These are phyloP conservation scores for Fomitiporia mediterranea DNA, from an alignment of 1,284 basidiomycete species.

Conservation along the genomic window DNA sequence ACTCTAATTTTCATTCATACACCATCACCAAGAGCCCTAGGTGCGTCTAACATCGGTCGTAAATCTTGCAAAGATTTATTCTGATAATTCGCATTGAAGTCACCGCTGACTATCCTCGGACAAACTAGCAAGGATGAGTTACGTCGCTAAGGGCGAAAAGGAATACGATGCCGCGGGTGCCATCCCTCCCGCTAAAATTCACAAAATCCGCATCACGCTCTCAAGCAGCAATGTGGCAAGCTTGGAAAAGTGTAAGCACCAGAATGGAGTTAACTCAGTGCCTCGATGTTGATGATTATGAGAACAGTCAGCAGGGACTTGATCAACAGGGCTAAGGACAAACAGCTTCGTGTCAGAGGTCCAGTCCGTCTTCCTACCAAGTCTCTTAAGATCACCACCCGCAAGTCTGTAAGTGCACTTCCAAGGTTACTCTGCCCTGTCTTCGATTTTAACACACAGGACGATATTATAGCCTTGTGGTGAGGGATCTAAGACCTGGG, in stretches of 20 bases:
- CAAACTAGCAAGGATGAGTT: constrained; percentile 83
- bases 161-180: constrained; percentile 94
- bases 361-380: constrained; percentile 99
- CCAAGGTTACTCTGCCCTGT: too few species aligned
- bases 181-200: constrained; percentile 85
- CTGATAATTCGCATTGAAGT: constrained; percentile 25
- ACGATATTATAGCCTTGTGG: constrained; percentile 97
- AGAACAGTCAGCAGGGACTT: constrained; percentile 86
- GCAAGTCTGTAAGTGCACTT: constrained; percentile 79
- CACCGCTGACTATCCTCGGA: constrained; percentile 53
- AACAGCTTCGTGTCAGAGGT: constrained; percentile 98
- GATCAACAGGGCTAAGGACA: constrained; percentile 99
- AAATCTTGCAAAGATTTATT: not conserved
- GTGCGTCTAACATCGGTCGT: constrained; percentile 28
- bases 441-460: too few species aligned
- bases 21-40: constrained; percentile 30
- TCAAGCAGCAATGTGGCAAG: constrained; percentile 98
- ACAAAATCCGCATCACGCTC: constrained; percentile 99
- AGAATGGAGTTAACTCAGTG: not conserved
- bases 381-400: constrained; percentile 97
- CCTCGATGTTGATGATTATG: not conserved
- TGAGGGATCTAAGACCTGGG: constrained; percentile 99
- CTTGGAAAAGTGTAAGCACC: constrained; percentile 89
- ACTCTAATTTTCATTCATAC: constrained; percentile 28
- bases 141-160: constrained; percentile 99